Evolutionary conservation across 2,329 filamentous ascomycete species (phyloP).

Genomic region (Pseudopyricularia cyperi): DNA sequence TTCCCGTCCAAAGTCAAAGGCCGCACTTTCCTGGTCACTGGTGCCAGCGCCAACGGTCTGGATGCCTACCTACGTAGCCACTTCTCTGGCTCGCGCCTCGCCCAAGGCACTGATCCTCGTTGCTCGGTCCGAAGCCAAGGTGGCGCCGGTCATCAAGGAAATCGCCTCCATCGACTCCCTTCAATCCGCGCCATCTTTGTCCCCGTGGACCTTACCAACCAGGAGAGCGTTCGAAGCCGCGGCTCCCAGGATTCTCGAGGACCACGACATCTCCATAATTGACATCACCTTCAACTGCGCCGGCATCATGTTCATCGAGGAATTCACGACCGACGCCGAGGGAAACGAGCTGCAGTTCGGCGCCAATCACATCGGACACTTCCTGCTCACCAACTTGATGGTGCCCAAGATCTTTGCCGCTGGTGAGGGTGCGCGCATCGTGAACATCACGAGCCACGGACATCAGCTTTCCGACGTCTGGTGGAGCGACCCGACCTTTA

Average conservation of each 20-base stretch:
- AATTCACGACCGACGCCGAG: constrained; percentile 19
- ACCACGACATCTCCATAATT: constrained; percentile 15
- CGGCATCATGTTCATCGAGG: constrained; percentile 19
- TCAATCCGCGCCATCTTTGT: constrained; percentile 14
- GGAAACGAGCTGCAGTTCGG: constrained; percentile 29
- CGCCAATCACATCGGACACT: constrained; percentile 37
- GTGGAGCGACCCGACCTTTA: constrained; percentile 30
- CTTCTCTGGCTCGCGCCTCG: constrained; percentile 5
- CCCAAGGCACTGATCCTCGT: constrained; percentile 8
- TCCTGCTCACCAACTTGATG: constrained; percentile 33
- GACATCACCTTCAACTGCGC: constrained; percentile 28
- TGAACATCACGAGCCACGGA: constrained; percentile 28
- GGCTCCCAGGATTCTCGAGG: constrained; percentile 18
- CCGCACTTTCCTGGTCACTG: constrained; percentile 7
- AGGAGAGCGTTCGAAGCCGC: constrained; percentile 20
- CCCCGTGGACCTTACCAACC: constrained; percentile 22
- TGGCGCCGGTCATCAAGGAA: constrained; percentile 2
- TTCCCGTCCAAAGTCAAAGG: background rate
- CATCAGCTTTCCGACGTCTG: constrained; percentile 26
- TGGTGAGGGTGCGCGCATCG: constrained; percentile 17
- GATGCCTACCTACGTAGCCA: constrained; percentile 6
- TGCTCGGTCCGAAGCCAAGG: background rate
- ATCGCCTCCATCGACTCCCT: constrained; percentile 12
- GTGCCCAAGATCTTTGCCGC: constrained; percentile 26
- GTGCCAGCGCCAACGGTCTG: constrained; percentile 6